These are phyloP conservation scores for Orobanche coerulescens DNA, from an alignment of 257 asterid species.

Conservation along the genomic window DNA sequence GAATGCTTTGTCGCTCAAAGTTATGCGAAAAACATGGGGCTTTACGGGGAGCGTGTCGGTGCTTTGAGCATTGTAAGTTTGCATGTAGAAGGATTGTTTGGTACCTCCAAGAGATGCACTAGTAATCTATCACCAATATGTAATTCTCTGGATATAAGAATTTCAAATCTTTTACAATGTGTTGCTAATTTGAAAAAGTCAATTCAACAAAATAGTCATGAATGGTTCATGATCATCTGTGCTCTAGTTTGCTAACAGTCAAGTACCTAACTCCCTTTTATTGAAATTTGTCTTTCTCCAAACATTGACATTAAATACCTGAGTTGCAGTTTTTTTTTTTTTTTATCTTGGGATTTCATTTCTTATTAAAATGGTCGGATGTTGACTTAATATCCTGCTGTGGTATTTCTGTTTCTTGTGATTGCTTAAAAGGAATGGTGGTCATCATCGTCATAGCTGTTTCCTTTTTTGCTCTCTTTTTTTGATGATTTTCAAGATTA, in stretches of 20 bases:
- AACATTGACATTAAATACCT: background rate
- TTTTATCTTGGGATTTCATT: too few species aligned
- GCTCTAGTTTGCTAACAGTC: background rate
- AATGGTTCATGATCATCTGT: background rate
- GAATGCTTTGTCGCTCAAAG: constrained; percentile 92
- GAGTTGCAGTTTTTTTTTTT: background rate
- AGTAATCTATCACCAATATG: background rate
- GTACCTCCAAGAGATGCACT: background rate
- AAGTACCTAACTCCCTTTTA: background rate
- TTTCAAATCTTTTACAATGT: background rate
- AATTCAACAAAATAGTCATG: too few species aligned
- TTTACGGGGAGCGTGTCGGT: constrained; percentile 98
- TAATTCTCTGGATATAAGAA: background rate
- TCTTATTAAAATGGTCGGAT: background rate
- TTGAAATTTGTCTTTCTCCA: background rate
- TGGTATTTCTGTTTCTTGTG: background rate
- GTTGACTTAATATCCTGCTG: background rate
- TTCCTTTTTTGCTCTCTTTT: background rate
- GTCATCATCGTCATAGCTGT: background rate
- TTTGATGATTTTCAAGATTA: background rate
- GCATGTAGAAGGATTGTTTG: constrained; percentile 1
- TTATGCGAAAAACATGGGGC: constrained; percentile 97
- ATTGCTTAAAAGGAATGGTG: background rate
- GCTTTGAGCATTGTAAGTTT: constrained; percentile 90
- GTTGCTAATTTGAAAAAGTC: background rate